A percentile compares a stretch with the other conserved stretches of the same genome.
Conservation (phyloP, 208 protist species). For the Leptomonas pyrrhocoris region DNA sequence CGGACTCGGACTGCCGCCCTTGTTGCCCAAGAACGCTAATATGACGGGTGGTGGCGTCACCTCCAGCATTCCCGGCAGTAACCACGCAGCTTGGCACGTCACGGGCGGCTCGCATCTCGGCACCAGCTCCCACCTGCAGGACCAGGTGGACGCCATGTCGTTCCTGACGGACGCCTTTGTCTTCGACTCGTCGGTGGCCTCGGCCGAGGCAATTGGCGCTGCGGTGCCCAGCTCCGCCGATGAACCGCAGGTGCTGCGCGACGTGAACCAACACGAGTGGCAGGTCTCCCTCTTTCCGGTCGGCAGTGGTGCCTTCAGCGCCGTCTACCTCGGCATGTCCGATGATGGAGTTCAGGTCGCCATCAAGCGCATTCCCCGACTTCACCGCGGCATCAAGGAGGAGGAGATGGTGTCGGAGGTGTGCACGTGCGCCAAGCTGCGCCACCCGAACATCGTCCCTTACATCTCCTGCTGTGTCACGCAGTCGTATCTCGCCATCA, state of each 20-base stretch:
- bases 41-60: constrained; percentile 1
- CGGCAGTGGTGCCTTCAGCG: constrained; percentile 69
- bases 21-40: constrained; percentile 3
- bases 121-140: constrained; percentile 5
- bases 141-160: constrained; percentile 19
- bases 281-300: constrained; percentile 64
- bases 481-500: constrained; percentile 66
- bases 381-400: constrained; percentile 64
- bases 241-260: constrained; percentile 55
- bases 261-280: constrained; percentile 67
- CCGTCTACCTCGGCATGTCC: constrained; percentile 73
- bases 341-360: constrained; percentile 78
- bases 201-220: constrained; percentile 23
- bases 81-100: constrained; percentile 2
- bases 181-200: constrained; percentile 27
- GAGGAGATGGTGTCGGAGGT: constrained; percentile 71
- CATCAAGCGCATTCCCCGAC: constrained; percentile 78
- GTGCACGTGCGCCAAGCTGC: constrained; percentile 56
- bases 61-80: constrained; percentile 24
- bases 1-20: constrained; percentile 12
- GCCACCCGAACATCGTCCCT: constrained; percentile 81
- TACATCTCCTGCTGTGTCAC: constrained; percentile 76
- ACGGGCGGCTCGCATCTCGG: constrained; percentile 11
- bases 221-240: constrained; percentile 27
- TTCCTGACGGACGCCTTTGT: constrained; percentile 36